These are phyloP conservation scores for Nakazawaea ernobii DNA, from an alignment of 805 yeast genomes.

Conservation along the genomic window DNA sequence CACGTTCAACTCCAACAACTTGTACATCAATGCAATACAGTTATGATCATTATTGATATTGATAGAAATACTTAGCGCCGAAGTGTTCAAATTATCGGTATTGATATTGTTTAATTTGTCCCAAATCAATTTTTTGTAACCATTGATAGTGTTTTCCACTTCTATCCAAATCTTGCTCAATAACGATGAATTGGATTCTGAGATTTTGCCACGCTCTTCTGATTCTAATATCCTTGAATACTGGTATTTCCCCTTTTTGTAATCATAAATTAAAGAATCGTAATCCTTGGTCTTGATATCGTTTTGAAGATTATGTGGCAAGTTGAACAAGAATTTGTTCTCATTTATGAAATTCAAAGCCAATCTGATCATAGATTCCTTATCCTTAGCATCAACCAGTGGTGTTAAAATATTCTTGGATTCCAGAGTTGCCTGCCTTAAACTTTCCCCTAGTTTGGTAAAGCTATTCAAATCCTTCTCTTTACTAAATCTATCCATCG, in stretches of 20 bases:
- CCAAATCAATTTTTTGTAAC: slow-evolving; percentile 53
- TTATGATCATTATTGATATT: slow-evolving; percentile 14
- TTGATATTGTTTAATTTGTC: slow-evolving; percentile 31
- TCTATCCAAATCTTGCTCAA: slow-evolving; percentile 50
- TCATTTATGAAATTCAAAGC: slow-evolving; percentile 48
- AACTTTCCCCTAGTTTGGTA: slow-evolving; percentile 17
- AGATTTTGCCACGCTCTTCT: slow-evolving; percentile 10
- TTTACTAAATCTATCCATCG: slow-evolving; percentile 45
- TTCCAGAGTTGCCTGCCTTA: slow-evolving; percentile 38
- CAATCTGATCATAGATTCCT: slow-evolving; percentile 41
- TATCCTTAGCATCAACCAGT: slow-evolving; percentile 42
- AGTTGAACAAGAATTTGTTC: slow-evolving; percentile 47
- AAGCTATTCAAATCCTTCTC: slow-evolving; percentile 11
- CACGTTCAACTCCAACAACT: slow-evolving; percentile 56
- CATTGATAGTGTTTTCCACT: slow-evolving; percentile 46
- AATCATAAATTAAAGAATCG: slow-evolving; percentile 51
- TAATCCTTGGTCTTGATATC: slow-evolving; percentile 47
- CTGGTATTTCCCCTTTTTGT: slow-evolving; percentile 37
- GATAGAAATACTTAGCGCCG: not conserved
- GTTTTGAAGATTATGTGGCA: slow-evolving; percentile 43
- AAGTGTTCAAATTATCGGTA: slow-evolving; percentile 20
- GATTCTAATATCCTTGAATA: slow-evolving; percentile 11
- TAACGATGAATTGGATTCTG: slow-evolving; percentile 21
- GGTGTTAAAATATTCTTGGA: slow-evolving; percentile 56
- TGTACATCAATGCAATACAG: slow-evolving; percentile 41